phyloP scores from a whole-genome alignment of 164 flowering plant genomes.

The Nymphaea colorata region DNA sequence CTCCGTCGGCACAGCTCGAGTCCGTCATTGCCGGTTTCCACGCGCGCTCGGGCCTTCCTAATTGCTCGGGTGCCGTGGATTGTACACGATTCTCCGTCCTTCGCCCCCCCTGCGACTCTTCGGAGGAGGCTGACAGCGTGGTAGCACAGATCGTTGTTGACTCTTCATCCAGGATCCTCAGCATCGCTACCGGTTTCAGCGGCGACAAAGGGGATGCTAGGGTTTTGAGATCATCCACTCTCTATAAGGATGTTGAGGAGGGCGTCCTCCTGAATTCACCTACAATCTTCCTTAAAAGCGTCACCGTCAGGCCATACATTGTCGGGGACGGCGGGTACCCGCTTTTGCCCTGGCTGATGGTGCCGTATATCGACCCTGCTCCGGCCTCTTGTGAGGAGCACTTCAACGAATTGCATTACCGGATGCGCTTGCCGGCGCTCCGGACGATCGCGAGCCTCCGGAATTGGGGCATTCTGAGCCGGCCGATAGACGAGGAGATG shows the following conservation, averaged over 20 bases:
- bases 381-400: conserved; percentile 34
- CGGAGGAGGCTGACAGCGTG: conserved; percentile 20
- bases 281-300: conserved; percentile 21
- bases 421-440: conserved; percentile 28
- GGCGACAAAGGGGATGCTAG: conserved; percentile 36
- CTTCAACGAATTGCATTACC: conserved; percentile 29
- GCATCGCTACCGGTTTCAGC: conserved; percentile 53
- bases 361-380: conserved; percentile 33
- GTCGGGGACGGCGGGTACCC: conserved; percentile 50
- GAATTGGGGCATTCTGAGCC: conserved; percentile 67
- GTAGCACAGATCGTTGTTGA: conserved; percentile 72
- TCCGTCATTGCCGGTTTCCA: conserved; percentile 37
- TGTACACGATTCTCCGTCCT: conserved; percentile 37
- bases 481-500: conserved; percentile 45
- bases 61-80: conserved; percentile 65
- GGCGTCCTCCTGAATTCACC: conserved; percentile 28
- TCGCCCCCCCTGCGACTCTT: too few species aligned
- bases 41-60: conserved; percentile 40
- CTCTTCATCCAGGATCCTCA: conserved; percentile 46
- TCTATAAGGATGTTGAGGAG: conserved; percentile 42
- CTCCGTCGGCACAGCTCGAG: conserved; percentile 31
- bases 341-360: conserved; percentile 79
- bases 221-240: conserved; percentile 39
- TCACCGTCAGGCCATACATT: conserved; percentile 43
- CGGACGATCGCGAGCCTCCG: conserved; percentile 49